These are phyloP conservation scores for Cercospora sp. DNA, from an alignment of 2,329 filamentous ascomycete genomes.

Conservation along the genomic window DNA sequence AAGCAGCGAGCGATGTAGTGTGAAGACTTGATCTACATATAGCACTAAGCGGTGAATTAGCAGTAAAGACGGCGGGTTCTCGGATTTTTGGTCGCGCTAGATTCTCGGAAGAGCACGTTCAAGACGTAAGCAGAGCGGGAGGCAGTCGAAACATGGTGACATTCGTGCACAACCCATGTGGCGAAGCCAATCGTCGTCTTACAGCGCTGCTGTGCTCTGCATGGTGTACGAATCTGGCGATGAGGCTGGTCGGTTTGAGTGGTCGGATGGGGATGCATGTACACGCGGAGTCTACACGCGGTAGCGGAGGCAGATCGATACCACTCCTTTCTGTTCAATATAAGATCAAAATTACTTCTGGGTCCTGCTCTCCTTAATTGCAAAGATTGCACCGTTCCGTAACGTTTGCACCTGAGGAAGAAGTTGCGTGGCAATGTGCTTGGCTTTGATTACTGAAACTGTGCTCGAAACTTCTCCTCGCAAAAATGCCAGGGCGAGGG, in stretches of 20 bases:
- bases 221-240: neutral
- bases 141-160: neutral
- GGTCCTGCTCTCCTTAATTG: neutral
- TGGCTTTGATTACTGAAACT: neutral
- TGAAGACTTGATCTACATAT: neutral
- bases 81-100: neutral
- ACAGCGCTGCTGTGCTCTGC: neutral
- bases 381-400: neutral
- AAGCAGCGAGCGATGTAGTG: neutral
- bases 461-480: neutral
- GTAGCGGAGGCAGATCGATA: neutral
- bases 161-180: neutral
- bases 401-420: neutral
- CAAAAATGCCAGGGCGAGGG: neutral
- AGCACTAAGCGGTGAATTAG: neutral
- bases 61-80: neutral
- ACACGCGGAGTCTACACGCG: neutral
- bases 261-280: neutral
- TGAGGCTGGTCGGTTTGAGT: neutral
- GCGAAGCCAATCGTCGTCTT: neutral
- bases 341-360: neutral
- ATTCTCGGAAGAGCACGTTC: neutral
- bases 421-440: neutral
- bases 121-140: neutral
- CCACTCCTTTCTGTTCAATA: neutral